A percentile compares a stretch with the other conserved stretches of the same genome.
phyloP scores from a whole-genome alignment of 257 asterid species.

The Coffea eugenioides region DNA sequence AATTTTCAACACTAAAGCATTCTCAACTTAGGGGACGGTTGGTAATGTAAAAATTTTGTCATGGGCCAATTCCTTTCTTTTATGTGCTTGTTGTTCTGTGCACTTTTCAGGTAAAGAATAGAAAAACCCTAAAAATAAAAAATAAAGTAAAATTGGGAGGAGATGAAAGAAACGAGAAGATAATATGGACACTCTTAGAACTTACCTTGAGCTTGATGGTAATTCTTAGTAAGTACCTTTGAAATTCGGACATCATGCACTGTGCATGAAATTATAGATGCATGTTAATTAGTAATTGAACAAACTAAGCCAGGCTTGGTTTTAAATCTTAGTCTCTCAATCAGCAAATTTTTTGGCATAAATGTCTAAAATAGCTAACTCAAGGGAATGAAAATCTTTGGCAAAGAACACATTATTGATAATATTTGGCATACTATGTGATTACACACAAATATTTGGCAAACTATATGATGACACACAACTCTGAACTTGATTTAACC shows the following conservation, averaged over 20 bases:
- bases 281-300: background rate
- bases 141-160: no score
- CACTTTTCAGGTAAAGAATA: no score
- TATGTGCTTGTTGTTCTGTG: no score
- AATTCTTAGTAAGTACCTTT: background rate
- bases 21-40: no score
- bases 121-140: no score
- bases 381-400: background rate
- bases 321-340: background rate
- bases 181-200: background rate
- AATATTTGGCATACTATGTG: background rate
- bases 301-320: background rate
- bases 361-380: background rate
- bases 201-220: background rate
- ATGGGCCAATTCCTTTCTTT: no score
- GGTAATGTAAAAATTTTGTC: no score
- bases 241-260: background rate
- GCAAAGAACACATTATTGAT: background rate
- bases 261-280: background rate
- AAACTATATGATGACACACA: no score
- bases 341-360: background rate
- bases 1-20: no score
- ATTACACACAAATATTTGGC: no score
- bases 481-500: conserved; percentile 15
- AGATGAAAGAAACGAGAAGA: no score